Evolutionary conservation across 2,329 filamentous ascomycete species (phyloP).

Genomic region (Penicillium glabrum): DNA sequence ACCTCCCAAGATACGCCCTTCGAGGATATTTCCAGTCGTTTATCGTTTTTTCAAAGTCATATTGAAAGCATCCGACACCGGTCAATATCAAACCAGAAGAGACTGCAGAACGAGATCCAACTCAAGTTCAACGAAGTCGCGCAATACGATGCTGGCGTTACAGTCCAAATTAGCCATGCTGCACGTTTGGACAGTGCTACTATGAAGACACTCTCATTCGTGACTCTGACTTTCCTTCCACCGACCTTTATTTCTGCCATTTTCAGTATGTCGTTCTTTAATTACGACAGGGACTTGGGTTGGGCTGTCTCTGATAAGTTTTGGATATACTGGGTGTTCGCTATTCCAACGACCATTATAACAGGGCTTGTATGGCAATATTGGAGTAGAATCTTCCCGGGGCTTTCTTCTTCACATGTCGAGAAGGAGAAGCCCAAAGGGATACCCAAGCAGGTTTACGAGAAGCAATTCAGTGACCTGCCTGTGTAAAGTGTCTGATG

Average conservation of each 20-base stretch:
- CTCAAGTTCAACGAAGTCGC: slow-evolving; percentile 34
- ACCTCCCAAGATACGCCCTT: not conserved
- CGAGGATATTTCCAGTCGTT: slow-evolving; percentile 17
- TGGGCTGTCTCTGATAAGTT: slow-evolving; percentile 25
- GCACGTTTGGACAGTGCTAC: slow-evolving; percentile 47
- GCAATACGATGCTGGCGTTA: slow-evolving; percentile 23
- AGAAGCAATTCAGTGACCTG: not conserved
- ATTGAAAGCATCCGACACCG: slow-evolving; percentile 23
- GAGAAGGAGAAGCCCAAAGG: not conserved
- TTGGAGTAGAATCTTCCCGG: slow-evolving; percentile 14
- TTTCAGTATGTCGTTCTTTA: slow-evolving; percentile 37
- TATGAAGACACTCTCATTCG: slow-evolving; percentile 53
- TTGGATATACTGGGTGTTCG: slow-evolving; percentile 33
- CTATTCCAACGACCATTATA: slow-evolving; percentile 24
- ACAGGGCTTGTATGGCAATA: slow-evolving; percentile 18
- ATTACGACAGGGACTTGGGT: slow-evolving; percentile 18
- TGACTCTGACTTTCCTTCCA: slow-evolving; percentile 53
- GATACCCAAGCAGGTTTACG: not conserved
- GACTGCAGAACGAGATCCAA: slow-evolving; percentile 33
- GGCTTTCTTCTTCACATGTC: not conserved
- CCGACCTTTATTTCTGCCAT: slow-evolving; percentile 50
- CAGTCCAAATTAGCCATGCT: slow-evolving; percentile 28
- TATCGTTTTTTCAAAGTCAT: slow-evolving; percentile 23
- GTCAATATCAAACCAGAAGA: slow-evolving; percentile 29
- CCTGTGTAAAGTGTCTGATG: not conserved